Percentiles rank a stretch among this genome's conserved stretches.
phyloP scores from a whole-genome alignment of 768 basidiomycete species.

The Rhizopogon sp. region DNA sequence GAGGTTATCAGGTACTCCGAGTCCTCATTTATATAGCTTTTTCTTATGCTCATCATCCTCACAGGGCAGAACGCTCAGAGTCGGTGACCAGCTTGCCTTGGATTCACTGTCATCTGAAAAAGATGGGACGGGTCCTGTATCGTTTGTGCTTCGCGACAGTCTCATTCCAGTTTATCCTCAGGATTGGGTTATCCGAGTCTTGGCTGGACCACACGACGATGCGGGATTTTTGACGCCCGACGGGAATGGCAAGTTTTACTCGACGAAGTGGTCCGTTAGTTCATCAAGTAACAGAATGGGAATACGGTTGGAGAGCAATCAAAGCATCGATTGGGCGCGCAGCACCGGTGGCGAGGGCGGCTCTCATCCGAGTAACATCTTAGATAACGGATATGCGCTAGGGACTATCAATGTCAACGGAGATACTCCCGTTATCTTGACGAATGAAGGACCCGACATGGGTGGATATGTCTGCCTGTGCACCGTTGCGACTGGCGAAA shows the following conservation, averaged over 20 bases:
- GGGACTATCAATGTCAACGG: slow-evolving; percentile 62
- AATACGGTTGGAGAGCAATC: slow-evolving; percentile 45
- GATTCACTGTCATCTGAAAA: slow-evolving; percentile 13
- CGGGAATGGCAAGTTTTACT: slow-evolving; percentile 48
- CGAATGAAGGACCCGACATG: slow-evolving; percentile 58
- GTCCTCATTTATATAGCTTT: not conserved
- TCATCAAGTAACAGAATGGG: slow-evolving; percentile 60
- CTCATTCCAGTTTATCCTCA: slow-evolving; percentile 41
- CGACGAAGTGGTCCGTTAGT: slow-evolving; percentile 47
- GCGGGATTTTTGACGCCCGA: slow-evolving; percentile 44
- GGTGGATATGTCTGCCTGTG: slow-evolving; percentile 58
- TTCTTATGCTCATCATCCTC: slow-evolving; percentile 5
- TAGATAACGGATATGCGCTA: slow-evolving; percentile 54
- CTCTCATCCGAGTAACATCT: slow-evolving; percentile 63
- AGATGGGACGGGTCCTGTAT: slow-evolving; percentile 7
- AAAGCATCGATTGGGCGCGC: slow-evolving; percentile 50
- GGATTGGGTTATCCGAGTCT: slow-evolving; percentile 48
- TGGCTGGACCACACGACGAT: slow-evolving; percentile 62
- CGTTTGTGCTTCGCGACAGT: slow-evolving; percentile 17
- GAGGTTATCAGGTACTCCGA: slow-evolving; percentile 48
- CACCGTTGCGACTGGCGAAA: slow-evolving; percentile 45
- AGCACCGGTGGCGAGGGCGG: slow-evolving; percentile 60
- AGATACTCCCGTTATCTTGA: slow-evolving; percentile 64
- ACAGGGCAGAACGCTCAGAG: slow-evolving; percentile 46
- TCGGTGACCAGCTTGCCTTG: slow-evolving; percentile 48